phyloP scores from a whole-genome alignment of 1,139 yeast species.

The Pichia sp. region DNA sequence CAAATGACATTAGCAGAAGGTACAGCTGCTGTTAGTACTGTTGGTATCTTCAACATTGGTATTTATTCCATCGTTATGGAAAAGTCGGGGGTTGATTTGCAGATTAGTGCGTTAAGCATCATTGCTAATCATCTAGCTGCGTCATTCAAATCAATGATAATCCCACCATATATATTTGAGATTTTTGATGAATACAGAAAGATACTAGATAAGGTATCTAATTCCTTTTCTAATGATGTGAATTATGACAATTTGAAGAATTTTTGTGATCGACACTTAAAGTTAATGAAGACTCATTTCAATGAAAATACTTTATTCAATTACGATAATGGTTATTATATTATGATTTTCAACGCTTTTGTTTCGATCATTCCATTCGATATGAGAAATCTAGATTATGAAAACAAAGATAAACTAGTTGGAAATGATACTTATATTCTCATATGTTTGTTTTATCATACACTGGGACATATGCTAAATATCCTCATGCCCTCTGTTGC shows the following conservation, averaged over 20 bases:
- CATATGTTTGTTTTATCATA: too few species aligned
- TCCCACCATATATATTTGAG: neutral
- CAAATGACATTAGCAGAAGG: slow-evolving; percentile 11
- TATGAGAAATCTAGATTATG: too few species aligned
- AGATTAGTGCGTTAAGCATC: neutral
- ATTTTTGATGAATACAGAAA: slow-evolving; percentile 9
- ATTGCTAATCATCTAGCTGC: slow-evolving; percentile 5
- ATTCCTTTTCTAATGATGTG: neutral
- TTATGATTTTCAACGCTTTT: too few species aligned
- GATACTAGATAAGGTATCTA: slow-evolving; percentile 4
- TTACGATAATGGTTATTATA: slow-evolving; percentile 2
- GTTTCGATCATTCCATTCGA: too few species aligned
- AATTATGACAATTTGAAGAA: neutral
- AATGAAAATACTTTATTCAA: slow-evolving; percentile 1
- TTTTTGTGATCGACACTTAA: slow-evolving; percentile 3
- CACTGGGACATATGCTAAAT: too few species aligned
- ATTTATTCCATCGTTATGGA: slow-evolving; percentile 15
- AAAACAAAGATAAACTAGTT: too few species aligned
- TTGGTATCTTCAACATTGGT: slow-evolving; percentile 17
- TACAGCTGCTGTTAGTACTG: slow-evolving; percentile 8
- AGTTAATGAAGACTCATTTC: neutral
- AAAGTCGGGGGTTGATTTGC: neutral
- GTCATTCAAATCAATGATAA: slow-evolving; percentile 5
- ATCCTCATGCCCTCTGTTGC: slow-evolving; percentile 2
- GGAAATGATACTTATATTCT: too few species aligned